These are phyloP conservation scores for Zymoseptoria ardabiliae DNA, from an alignment of 2,329 filamentous ascomycete genomes.

Conservation along the genomic window DNA sequence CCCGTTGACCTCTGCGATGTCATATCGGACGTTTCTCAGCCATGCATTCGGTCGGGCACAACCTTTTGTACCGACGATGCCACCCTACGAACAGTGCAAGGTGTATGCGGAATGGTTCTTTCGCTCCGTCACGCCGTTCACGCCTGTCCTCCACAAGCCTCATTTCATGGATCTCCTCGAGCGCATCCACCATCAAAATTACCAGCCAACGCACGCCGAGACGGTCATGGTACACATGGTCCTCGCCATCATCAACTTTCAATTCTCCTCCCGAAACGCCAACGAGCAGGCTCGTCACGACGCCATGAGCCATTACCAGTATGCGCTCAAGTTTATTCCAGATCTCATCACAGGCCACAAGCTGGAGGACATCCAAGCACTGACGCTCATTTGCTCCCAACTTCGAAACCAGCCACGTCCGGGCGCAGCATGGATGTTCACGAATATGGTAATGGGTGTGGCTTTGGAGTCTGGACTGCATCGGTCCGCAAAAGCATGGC, in stretches of 20 bases:
- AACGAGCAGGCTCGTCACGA: conserved; percentile 51
- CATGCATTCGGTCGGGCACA: conserved; percentile 54
- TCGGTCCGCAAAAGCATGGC: conserved; percentile 57
- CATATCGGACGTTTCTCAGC: conserved; percentile 61
- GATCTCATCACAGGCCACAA: conserved; percentile 56
- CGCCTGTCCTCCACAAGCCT: conserved; percentile 70
- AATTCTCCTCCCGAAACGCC: conserved; percentile 64
- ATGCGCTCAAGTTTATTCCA: conserved; percentile 60
- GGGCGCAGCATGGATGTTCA: conserved; percentile 63
- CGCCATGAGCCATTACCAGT: conserved; percentile 74
- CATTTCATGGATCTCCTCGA: conserved; percentile 62
- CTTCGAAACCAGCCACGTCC: conserved; percentile 73
- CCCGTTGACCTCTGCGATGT: conserved; percentile 55
- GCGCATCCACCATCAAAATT: conserved; percentile 58
- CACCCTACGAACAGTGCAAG: conserved; percentile 56
- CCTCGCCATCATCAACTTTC: conserved; percentile 69
- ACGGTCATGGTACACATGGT: conserved; percentile 70
- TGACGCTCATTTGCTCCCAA: conserved; percentile 64
- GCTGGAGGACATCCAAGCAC: conserved; percentile 62
- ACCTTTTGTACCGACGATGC: conserved; percentile 52
- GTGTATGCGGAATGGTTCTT: conserved; percentile 72
- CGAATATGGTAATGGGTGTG: conserved; percentile 56
- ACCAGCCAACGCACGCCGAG: conserved; percentile 57
- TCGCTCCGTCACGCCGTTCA: conserved; percentile 61
- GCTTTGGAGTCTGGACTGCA: conserved; percentile 72